phyloP scores from a whole-genome alignment of 495 filamentous ascomycete species.

The Neurospora intermedia region DNA sequence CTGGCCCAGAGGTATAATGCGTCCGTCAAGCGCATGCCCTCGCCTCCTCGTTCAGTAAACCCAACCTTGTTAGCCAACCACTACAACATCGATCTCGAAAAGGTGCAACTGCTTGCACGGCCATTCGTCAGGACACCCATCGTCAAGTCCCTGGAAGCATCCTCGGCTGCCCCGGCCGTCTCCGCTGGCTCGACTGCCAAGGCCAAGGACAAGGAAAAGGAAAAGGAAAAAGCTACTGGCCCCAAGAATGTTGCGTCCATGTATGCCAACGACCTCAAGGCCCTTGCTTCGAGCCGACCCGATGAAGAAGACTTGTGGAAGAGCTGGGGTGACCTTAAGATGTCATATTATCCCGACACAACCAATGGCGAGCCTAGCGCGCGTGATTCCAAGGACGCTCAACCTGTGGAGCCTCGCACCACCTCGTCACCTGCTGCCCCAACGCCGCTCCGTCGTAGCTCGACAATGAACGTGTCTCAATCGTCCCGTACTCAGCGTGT shows the following conservation, averaged over 20 bases:
- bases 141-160: constrained; percentile 10
- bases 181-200: constrained; percentile 17
- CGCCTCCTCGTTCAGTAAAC: constrained; percentile 51
- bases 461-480: constrained; percentile 28
- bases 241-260: constrained; percentile 38
- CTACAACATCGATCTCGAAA: constrained; percentile 90
- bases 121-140: constrained; percentile 65
- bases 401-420: constrained; percentile 5
- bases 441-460: constrained; percentile 37
- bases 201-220: not conserved
- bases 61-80: constrained; percentile 67
- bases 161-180: constrained; percentile 7
- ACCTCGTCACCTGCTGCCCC: constrained; percentile 28
- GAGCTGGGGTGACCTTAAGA: constrained; percentile 40
- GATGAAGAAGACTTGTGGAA: constrained; percentile 33
- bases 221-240: constrained; percentile 52
- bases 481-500: constrained; percentile 26
- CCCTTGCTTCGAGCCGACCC: constrained; percentile 45
- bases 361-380: constrained; percentile 3
- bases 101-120: constrained; percentile 67
- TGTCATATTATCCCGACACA: constrained; percentile 34
- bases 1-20: constrained; percentile 89
- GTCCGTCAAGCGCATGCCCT: constrained; percentile 57
- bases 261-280: constrained; percentile 68
- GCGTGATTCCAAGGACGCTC: not conserved